Conservation (phyloP, 805 yeast genomes). For the fission yeast (Schizosaccharomyces pombe) region DNA sequence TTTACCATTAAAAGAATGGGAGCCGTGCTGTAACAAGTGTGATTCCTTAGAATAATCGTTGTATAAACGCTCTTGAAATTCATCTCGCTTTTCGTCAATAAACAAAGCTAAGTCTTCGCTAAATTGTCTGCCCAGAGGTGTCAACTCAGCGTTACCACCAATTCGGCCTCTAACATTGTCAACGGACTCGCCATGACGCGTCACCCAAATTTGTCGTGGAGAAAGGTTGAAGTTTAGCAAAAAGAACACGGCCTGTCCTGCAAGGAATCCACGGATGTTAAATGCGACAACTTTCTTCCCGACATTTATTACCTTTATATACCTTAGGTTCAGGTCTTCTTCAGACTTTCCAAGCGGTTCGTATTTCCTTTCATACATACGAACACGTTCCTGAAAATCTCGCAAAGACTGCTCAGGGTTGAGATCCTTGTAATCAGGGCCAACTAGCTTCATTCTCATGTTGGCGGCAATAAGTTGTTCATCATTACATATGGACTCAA, state of each 20-base stretch:
- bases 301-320: slow-evolving; percentile 86
- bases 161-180: slow-evolving; percentile 69
- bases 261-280: slow-evolving; percentile 66
- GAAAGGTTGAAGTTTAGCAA: slow-evolving; percentile 67
- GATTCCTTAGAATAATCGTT: background rate
- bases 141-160: slow-evolving; percentile 75
- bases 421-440: slow-evolving; percentile 80
- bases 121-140: slow-evolving; percentile 56
- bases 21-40: background rate
- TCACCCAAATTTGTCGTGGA: slow-evolving; percentile 80
- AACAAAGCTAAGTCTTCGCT: slow-evolving; percentile 51
- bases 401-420: slow-evolving; percentile 54
- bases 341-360: slow-evolving; percentile 71
- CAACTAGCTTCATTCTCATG: slow-evolving; percentile 61
- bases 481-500: slow-evolving; percentile 76
- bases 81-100: slow-evolving; percentile 20
- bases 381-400: slow-evolving; percentile 61
- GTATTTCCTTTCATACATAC: slow-evolving; percentile 70
- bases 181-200: slow-evolving; percentile 80
- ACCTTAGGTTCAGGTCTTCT: slow-evolving; percentile 41
- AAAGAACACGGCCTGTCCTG: slow-evolving; percentile 83
- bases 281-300: slow-evolving; percentile 85
- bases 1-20: background rate
- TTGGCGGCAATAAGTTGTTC: slow-evolving; percentile 57
- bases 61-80: slow-evolving; percentile 14